Base-by-base conservation (phyloP, 1,284 basidiomycete genomes). In the Sanguinoderma infundibulare region DNA sequence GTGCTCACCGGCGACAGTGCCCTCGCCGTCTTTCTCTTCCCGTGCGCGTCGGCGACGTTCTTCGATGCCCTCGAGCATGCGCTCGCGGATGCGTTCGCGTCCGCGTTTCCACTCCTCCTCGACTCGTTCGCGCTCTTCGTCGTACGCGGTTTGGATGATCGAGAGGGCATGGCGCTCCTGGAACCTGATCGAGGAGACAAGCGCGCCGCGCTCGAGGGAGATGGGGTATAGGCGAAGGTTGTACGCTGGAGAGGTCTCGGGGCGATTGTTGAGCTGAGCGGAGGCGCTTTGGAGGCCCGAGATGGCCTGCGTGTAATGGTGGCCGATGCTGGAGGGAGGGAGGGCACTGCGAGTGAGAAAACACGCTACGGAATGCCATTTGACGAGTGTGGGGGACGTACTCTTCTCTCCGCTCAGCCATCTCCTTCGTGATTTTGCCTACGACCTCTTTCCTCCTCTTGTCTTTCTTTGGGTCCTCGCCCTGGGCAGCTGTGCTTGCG, bases 21-120 rank as follows among this genome's bases (percentile, higher is more conserved):
- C 90, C 67, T 93, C 90, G 55, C 90, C 89, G 62, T 92, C 90
- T 69, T 92, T 92, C 77, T 93, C 90, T 65, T 94, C 91, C 60
- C 91, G 79, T 28, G 91, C 91, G 59, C 88, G 77, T 64, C 86
- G 79, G 59, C 91, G 76, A 30, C 91, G 80, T 69, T 94, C 91
- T 73, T 93, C 91, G 65, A 93, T 90, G 20, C 91, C 89, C 69
- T 93, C 91, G n/a, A 92, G 74, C 53, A 94, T 76, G 22, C 91
- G 79, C 70, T 92, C 90, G 22, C 87, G 78, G 17, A 94, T 86
- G 30, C 87, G 77, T 32, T 90, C 89, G 47, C 87, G 78, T 2
- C 91, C 91, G 56, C 83, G 82, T 65, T 80, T 82, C 86, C 88
- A 92, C 70, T 93, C 91, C 9, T 91, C 90, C 68, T 93, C 91